Evolutionary conservation across 768 basidiomycete species (phyloP).

Genomic region (Pleurotus platypus): DNA sequence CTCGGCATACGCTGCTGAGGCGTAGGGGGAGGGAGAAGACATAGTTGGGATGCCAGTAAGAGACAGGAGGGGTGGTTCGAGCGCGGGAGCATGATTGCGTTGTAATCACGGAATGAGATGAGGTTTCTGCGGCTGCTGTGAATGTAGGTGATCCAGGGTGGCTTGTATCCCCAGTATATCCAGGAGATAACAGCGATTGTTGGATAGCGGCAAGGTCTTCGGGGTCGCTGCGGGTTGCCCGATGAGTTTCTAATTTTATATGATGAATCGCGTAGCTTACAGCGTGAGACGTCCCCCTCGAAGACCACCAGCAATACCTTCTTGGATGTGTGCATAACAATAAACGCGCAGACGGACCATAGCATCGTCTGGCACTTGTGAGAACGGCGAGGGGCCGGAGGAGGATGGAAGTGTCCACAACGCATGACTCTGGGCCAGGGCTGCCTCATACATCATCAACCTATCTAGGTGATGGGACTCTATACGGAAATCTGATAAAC

Average conservation of each 20-base stretch:
- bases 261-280: slow-evolving; percentile 37
- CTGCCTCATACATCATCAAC: slow-evolving; percentile 73
- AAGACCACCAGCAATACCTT: slow-evolving; percentile 79
- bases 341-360: slow-evolving; percentile 74
- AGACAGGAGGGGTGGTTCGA: slow-evolving; percentile 28
- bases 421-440: slow-evolving; percentile 76
- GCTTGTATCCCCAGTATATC: slow-evolving; percentile 18
- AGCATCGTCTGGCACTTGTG: slow-evolving; percentile 54
- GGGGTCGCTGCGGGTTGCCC: slow-evolving; percentile 43
- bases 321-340: slow-evolving; percentile 87
- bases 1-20: slow-evolving; percentile 73
- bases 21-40: slow-evolving; percentile 69
- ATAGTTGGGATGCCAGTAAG: slow-evolving; percentile 52
- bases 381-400: slow-evolving; percentile 28
- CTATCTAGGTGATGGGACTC: slow-evolving; percentile 45
- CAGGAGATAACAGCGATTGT: slow-evolving; percentile 44
- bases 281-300: slow-evolving; percentile 81
- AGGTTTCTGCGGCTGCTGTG: slow-evolving; percentile 11
- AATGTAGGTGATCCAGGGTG: slow-evolving; percentile 13
- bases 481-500: slow-evolving; percentile 17
- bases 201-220: slow-evolving; percentile 80
- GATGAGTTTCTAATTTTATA: neutral
- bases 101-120: slow-evolving; percentile 14
- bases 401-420: slow-evolving; percentile 61
- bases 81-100: slow-evolving; percentile 14